Base-by-base conservation (phyloP, 148 eudicot species). In the Fagopyrum tataricum region DNA sequence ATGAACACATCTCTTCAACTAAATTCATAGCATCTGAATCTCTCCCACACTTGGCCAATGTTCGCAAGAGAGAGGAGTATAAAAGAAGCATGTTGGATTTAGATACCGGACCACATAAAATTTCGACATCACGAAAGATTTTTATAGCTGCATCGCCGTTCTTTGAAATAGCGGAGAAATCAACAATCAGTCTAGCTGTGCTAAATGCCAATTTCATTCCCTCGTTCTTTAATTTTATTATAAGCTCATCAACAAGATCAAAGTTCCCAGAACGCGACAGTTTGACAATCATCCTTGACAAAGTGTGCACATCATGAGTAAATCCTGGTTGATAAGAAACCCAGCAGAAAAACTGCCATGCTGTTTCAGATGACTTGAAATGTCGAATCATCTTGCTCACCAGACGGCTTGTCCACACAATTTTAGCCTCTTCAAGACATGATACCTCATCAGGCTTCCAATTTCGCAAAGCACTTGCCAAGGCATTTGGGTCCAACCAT, bases 401-500 rank as follows among this genome's bases (percentile, higher is more conserved):
- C 72, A 95, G 77, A 41, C 93, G 90, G 52, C 87, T 84, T 7
- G 98, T 95, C 98, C 98, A 95, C 37, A 90, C 79, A 76, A 95
- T 67, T 40, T 87, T 84, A 31, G 98, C 96, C 67, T 82, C 88
- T 76, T 95, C 90, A 41, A 95, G 73, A 31, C 85, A 84, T 39
- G 85, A 83, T 70, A 91, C 89, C 40, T 95, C 96, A 40, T 84
- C 88, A 42, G 77, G 80, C 70, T 75, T 82, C 98, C 98, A 95
- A 64, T 81, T 12, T 37, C 51, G 76, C 84, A 91, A 80, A 44
- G 98, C 96, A 80, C 88, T 83, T 47, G 89, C 93, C 76, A 95
- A 87, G 79, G 97, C 96, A 70, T 78, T 81, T 10, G 97, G 96
- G 75, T 88, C 97, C 77, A 95, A 80, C 98, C 98, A 91, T 14